Evolutionary conservation across 129 eudicot species (phyloP).

Genomic region (Helianthus tuberosus): DNA sequence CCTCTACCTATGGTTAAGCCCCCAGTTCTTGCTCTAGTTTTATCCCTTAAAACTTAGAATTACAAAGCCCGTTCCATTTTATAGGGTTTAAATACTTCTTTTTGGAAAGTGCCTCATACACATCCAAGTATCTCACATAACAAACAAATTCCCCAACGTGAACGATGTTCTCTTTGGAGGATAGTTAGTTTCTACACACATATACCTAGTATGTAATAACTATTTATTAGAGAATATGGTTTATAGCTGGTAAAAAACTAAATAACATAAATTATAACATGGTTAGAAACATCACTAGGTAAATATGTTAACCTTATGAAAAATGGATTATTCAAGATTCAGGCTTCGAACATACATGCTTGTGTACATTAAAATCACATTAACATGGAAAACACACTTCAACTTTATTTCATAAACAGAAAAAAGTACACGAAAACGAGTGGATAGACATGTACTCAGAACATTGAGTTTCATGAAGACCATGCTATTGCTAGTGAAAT

Average conservation of each 20-base stretch:
- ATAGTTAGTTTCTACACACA: too few species aligned
- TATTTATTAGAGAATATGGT: neutral
- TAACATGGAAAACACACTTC: slow-evolving; percentile 30
- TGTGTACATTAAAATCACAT: slow-evolving; percentile 26
- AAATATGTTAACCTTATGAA: slow-evolving; percentile 4
- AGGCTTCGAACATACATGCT: slow-evolving; percentile 5
- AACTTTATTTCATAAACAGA: slow-evolving; percentile 39
- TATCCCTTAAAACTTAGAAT: too few species aligned
- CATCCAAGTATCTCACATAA: neutral
- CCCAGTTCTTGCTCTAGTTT: too few species aligned
- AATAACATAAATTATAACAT: neutral
- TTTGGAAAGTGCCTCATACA: too few species aligned
- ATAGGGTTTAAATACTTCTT: too few species aligned
- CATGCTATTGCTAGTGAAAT: slow-evolving; percentile 26
- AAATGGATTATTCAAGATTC: slow-evolving; percentile 19
- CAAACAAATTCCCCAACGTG: neutral
- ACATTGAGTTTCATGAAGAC: slow-evolving; percentile 30
- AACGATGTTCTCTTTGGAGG: neutral
- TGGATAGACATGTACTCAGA: slow-evolving; percentile 26
- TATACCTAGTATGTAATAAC: too few species aligned
- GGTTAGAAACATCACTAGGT: neutral
- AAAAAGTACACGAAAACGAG: slow-evolving; percentile 39
- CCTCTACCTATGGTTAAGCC: too few species aligned
- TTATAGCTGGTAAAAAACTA: neutral
- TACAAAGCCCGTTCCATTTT: too few species aligned